Base-by-base conservation (phyloP, 2,329 filamentous ascomycete genomes). In the Emmonsiellopsis sp. region DNA sequence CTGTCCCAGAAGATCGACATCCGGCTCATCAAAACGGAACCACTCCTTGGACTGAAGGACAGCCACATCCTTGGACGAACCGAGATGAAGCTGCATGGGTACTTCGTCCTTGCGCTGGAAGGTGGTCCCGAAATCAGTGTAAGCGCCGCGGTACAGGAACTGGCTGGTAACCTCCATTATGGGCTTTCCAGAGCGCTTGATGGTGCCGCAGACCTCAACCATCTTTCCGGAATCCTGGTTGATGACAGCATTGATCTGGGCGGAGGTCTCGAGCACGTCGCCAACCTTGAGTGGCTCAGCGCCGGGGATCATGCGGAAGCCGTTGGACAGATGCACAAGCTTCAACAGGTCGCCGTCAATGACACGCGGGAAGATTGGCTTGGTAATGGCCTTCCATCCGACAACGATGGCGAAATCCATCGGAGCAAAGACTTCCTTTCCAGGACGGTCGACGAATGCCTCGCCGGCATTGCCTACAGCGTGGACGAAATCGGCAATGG, bases 321-420 rank as follows among this genome's bases (percentile, higher is more conserved):
- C 86, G 71, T 98, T 98, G 48, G 93, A 97, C 57, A 98, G 75
- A 73, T 98, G 93, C 10, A 98, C 92, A 52, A 98, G 83, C 76
- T 95, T 96, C 57, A 98, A 80, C 52, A 98, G 78, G 67, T 98
- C 93, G 60, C 94, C 93, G 63, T 98, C 93, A 63, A 98, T 97
- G 57, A 84, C 89, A 62, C 90, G 85, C 59, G 93, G 93, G 80
- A 98, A 98, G 71, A 98, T 98, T 11, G 93, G 93, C 80, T 97
- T 97, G 9, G 91, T 98, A 66, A 98, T 98, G 43, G 93, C 93
- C 76, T 98, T 97, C 91, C 91, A 96, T 58, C 91, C 91, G 50
- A 94, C 87, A n/a, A 96, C 91, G 61, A 96, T 95, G 60, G 91
- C 91, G 65, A 95, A 98, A 72, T 98, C 93, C 93, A 98, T 98